Evolutionary conservation across 192 early-diverging fungal species (phyloP), one percentile per base, ranked within the genome.

Genomic region (Backusella luteola): DNA sequence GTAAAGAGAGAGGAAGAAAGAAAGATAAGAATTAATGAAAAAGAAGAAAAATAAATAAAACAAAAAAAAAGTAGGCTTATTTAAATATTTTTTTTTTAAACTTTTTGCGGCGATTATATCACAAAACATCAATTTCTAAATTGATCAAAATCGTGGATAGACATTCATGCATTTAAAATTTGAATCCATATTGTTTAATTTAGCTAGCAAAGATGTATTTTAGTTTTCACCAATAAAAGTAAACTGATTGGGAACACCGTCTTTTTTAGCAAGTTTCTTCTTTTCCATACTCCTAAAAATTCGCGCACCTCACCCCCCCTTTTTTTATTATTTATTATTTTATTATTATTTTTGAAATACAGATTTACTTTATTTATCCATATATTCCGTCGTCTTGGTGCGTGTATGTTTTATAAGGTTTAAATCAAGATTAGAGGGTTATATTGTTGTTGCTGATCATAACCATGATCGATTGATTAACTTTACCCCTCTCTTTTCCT

Each of bases 81-180:
- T 34, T 39, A 72, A 63, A 63, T 63, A 14, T 59, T 29, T 63
- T 29, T 29, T 59, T 59, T 59, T 59, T 59, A 59, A 59, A 59
- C 53, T 59, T 49, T 44, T 59, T 59, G 53, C 53, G 53, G 53
- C 53, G 53, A 59, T 59, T 63, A 63, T 63, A 63, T 63, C 56
- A 63, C 56, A 29, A 63, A 63, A 63, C 56, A 63, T 63, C 56
- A 63, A 63, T 63, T 63, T 29, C 56, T 63, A 63, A 63, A 63
- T 63, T 63, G 56, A 63, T 63, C 26, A 63, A 59, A 63, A 63
- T 63, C 11, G 12, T 63, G 56, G 56, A 29, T 26, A 8, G 26
- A 29, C 7, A 49, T 63, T 63, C 56, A 63, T 63, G 56, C 56
- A 63, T 63, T 63, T 26, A 29, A 63, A 63, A 63, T 63, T 63